phyloP scores from a whole-genome alignment of 2,329 filamentous ascomycete species.

The Colletotrichum graminicola region DNA sequence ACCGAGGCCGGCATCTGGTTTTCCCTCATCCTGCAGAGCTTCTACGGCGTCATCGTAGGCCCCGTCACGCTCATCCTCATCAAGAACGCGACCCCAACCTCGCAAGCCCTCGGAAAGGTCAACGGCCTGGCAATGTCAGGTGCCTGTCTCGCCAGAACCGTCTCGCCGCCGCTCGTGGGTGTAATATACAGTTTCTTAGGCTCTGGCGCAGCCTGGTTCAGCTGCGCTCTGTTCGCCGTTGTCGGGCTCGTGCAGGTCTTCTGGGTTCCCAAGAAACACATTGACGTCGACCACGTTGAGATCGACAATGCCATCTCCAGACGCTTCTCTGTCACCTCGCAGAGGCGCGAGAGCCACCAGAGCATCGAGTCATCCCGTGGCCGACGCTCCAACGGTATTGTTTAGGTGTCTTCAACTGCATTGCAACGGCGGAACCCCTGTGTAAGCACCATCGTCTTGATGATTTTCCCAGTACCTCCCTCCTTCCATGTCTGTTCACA shows the following conservation, averaged over 20 bases:
- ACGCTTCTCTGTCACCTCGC: conserved; percentile 28
- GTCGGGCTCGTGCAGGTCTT: conserved; percentile 38
- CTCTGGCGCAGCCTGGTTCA: conserved; percentile 57
- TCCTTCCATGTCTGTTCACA: neutral
- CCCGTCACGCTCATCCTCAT: conserved; percentile 78
- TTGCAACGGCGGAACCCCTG: neutral
- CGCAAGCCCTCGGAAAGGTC: conserved; percentile 74
- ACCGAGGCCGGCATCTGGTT: conserved; percentile 73
- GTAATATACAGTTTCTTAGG: conserved; percentile 74
- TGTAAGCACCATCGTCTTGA: neutral
- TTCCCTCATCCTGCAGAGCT: conserved; percentile 74
- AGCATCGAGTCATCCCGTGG: conserved; percentile 30
- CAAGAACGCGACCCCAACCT: conserved; percentile 76
- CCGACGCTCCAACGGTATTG: conserved; percentile 15
- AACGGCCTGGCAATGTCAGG: conserved; percentile 80
- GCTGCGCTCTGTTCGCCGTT: conserved; percentile 46
- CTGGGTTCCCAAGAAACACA: conserved; percentile 38
- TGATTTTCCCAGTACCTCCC: neutral
- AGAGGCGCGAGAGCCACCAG: conserved; percentile 22
- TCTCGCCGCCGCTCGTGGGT: conserved; percentile 77
- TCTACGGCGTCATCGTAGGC: conserved; percentile 76
- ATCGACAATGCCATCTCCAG: conserved; percentile 32
- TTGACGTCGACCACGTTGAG: conserved; percentile 45
- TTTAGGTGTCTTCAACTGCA: neutral
- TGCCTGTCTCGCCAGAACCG: conserved; percentile 77